Evolutionary conservation across 2,329 filamentous ascomycete genomes (phyloP), one percentile per base, ranked within the genome.

Genomic region (Neoscytalidium dimidiatum): DNA sequence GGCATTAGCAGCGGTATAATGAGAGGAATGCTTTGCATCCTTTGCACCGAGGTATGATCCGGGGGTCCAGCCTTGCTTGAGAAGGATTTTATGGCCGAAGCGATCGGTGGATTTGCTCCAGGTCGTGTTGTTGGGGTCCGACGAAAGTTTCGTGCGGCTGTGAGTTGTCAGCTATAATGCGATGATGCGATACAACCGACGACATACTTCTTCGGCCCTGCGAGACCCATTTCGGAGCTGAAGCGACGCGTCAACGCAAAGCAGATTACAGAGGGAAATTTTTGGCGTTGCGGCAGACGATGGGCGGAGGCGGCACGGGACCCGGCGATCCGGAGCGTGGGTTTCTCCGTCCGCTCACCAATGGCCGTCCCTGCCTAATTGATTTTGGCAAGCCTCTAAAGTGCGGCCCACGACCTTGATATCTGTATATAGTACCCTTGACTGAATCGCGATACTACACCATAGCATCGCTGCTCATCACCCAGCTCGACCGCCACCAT

Each of bases 51-150:
- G 86, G 62, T 87, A 91, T 69, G 90, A 85, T 38, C 95, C 95
- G 0, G 94, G 92, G 67, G 89, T 86, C 95, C 95, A 99, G 69
- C 95, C 95, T 73, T 97, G 93, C 17, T 90, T 84, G 57, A 89
- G 87, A 73, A 99, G 88, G 70, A 98, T 94, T 74, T 89, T 92
- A 77, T 97, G 94, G 70, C 95, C 95, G 77, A 95, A 98, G 62
- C 88, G 89, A 64, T 85, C 86, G 69, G 90, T 92, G 75, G 94
- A 90, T 72, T 90, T 89, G 64, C 90, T 89, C 95, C 95, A 99
- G 84, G 87, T 88, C 53, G 92, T 97, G 78, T 98, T 99, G 81
- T 98, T 97, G 7, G 95, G 95, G 79, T 99, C 95, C 75, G 90
- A 85, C 69, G 90, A 90, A 74, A 98, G 88, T 80, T 94, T 96